These are phyloP conservation scores for Fusarium sp. DNA, from an alignment of 2,329 filamentous ascomycete species.

Conservation along the genomic window DNA sequence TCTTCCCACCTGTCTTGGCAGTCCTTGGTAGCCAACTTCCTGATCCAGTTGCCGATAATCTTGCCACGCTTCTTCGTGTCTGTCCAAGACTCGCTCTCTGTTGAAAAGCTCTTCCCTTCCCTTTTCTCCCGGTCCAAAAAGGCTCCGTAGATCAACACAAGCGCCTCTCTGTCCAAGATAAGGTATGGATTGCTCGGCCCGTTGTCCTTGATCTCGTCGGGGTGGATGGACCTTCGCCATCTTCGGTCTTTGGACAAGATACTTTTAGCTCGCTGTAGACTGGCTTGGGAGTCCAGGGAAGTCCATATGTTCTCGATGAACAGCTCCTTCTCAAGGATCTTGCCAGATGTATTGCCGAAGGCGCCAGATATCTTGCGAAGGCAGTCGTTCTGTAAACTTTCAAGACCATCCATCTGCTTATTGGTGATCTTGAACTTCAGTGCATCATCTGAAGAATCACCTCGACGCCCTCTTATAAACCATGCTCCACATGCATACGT, in stretches of 20 bases:
- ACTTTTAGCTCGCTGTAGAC: not conserved
- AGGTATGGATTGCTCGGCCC: too few relatives aligned
- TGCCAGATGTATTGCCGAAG: not conserved
- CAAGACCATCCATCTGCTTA: constrained; percentile 5
- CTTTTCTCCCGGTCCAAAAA: too few relatives aligned
- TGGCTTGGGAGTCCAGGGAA: not conserved
- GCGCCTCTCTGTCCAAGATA: too few relatives aligned
- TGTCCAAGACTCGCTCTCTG: too few relatives aligned
- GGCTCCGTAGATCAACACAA: too few relatives aligned
- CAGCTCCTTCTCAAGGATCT: constrained; percentile 21
- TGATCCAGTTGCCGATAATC: too few relatives aligned
- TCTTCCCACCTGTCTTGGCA: not conserved
- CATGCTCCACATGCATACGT: constrained; percentile 29
- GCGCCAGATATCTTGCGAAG: constrained; percentile 15
- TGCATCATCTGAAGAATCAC: not conserved
- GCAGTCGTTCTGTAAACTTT: constrained; percentile 1
- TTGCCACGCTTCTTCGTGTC: too few relatives aligned
- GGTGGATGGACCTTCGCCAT: not conserved
- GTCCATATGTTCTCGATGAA: constrained; percentile 16
- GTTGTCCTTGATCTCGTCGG: too few relatives aligned
- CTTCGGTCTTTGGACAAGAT: not conserved
- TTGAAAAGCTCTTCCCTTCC: too few relatives aligned
- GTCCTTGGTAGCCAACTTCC: too few relatives aligned
- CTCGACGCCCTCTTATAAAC: constrained; percentile 9
- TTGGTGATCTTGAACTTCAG: not conserved